Evolutionary conservation across 2,329 filamentous ascomycete genomes (phyloP).

Genomic region (Fusarium odoratissimum): DNA sequence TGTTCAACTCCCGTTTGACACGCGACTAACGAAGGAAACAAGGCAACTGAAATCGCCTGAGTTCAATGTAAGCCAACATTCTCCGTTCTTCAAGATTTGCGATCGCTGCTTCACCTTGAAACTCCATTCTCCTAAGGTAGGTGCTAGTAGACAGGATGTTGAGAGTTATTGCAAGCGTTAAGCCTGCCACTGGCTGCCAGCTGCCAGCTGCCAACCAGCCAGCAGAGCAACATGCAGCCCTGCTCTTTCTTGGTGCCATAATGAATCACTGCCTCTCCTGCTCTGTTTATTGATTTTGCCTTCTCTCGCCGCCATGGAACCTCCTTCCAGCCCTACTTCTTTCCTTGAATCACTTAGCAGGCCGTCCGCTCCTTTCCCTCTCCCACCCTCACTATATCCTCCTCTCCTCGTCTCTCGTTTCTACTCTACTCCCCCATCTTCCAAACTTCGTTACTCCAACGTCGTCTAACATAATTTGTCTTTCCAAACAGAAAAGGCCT

Average conservation of each 20-base stretch:
- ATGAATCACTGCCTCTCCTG: constrained; percentile 36
- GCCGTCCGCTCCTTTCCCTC: background rate
- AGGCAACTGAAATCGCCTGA: background rate
- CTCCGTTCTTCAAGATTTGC: background rate
- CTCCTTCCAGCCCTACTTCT: constrained; percentile 17
- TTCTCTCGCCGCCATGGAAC: background rate
- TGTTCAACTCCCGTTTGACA: constrained; percentile 12
- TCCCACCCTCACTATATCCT: constrained; percentile 15
- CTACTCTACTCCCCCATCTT: constrained; percentile 15
- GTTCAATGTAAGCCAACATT: constrained; percentile 13
- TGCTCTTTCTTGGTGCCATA: constrained; percentile 2
- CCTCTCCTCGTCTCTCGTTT: constrained; percentile 22
- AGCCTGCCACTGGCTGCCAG: constrained; percentile 24
- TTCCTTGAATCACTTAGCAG: constrained; percentile 20
- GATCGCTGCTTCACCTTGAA: background rate
- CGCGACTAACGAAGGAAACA: background rate
- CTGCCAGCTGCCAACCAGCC: constrained; percentile 14
- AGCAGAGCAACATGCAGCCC: background rate
- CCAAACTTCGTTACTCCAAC: constrained; percentile 24
- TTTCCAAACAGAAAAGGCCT: constrained; percentile 4
- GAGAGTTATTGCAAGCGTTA: constrained; percentile 3
- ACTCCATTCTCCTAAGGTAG: background rate
- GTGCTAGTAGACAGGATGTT: background rate
- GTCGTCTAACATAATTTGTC: constrained; percentile 28
- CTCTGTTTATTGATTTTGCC: background rate